A percentile compares a stretch with the other conserved stretches of the same genome.
Evolutionary conservation across 2,329 filamentous ascomycete species (phyloP).

Genomic region (Penicillium sumatraense): DNA sequence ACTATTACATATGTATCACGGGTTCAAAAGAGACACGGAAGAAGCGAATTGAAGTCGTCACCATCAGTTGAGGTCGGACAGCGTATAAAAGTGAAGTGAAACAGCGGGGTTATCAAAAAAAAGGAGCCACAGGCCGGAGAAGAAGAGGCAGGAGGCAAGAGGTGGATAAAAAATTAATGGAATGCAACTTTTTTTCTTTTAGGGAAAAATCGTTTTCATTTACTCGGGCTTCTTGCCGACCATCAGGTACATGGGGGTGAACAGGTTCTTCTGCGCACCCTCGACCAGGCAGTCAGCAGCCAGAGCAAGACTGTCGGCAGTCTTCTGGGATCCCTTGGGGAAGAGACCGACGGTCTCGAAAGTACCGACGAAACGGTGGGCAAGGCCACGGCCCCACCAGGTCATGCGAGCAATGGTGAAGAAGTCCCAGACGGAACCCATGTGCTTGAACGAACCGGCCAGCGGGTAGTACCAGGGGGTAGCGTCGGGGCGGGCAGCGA

Average conservation of each 20-base stretch:
- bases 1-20: slow-evolving; percentile 33
- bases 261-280: slow-evolving; percentile 86
- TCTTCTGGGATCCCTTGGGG: slow-evolving; percentile 87
- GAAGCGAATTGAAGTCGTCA: slow-evolving; percentile 20
- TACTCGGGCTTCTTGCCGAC: slow-evolving; percentile 79
- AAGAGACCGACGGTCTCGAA: slow-evolving; percentile 77
- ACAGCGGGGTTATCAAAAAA: slow-evolving; percentile 17
- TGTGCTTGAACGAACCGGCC: slow-evolving; percentile 81
- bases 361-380: slow-evolving; percentile 76
- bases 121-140: slow-evolving; percentile 12
- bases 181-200: slow-evolving; percentile 6
- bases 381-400: slow-evolving; percentile 73
- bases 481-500: slow-evolving; percentile 74
- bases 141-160: slow-evolving; percentile 1
- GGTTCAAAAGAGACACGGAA: slow-evolving; percentile 22
- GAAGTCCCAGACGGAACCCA: slow-evolving; percentile 77
- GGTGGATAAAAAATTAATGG: background rate
- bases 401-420: slow-evolving; percentile 90
- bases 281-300: slow-evolving; percentile 86
- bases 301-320: slow-evolving; percentile 82
- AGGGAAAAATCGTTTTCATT: slow-evolving; percentile 8
- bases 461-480: slow-evolving; percentile 95
- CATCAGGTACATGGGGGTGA: slow-evolving; percentile 99
- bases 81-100: slow-evolving; percentile 8
- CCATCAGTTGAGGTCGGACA: slow-evolving; percentile 12